A percentile compares a stretch with the other conserved stretches of the same genome.
Evolutionary conservation across 1,284 basidiomycete species (phyloP).

Genomic region (Porodaedalea pini): DNA sequence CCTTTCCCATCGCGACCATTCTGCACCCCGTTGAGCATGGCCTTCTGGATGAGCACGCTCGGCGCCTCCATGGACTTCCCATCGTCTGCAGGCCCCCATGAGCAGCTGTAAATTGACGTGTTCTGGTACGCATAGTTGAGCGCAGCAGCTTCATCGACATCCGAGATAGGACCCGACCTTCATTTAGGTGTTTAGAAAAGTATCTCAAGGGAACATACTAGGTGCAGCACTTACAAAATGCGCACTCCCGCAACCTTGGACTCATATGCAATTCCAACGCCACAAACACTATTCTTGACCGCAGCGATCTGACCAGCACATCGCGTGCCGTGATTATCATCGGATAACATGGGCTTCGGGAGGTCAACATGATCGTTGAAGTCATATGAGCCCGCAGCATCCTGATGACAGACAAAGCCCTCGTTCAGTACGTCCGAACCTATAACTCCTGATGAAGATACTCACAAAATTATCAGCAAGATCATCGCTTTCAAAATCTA

Average conservation of each 20-base stretch:
- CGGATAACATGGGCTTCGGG: conserved; percentile 82
- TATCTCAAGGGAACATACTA: neutral
- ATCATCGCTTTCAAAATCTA: conserved; percentile 89
- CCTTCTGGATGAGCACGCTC: conserved; percentile 87
- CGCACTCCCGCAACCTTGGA: conserved; percentile 92
- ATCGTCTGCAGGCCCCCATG: conserved; percentile 97
- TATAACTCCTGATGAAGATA: conserved; percentile 22
- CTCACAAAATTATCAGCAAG: conserved; percentile 89
- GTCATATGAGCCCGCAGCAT: conserved; percentile 88
- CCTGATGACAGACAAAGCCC: conserved; percentile 43
- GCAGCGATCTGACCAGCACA: conserved; percentile 98
- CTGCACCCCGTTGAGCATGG: conserved; percentile 94
- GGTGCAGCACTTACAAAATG: conserved; percentile 54
- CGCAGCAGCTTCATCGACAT: conserved; percentile 94
- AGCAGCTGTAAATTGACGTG: conserved; percentile 93
- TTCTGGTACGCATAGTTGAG: conserved; percentile 94
- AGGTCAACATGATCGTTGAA: conserved; percentile 92
- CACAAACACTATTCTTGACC: conserved; percentile 90
- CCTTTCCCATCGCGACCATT: conserved; percentile 90
- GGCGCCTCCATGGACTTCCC: conserved; percentile 95
- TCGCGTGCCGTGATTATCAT: conserved; percentile 97
- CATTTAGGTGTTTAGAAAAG: neutral
- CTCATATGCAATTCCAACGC: conserved; percentile 91
- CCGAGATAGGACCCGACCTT: conserved; percentile 86
- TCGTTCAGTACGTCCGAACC: conserved; percentile 13